A percentile compares a stretch with the other conserved stretches of the same genome.
These are phyloP conservation scores for Calocybe gambosa DNA, from an alignment of 1,284 basidiomycete species.

Conservation along the genomic window DNA sequence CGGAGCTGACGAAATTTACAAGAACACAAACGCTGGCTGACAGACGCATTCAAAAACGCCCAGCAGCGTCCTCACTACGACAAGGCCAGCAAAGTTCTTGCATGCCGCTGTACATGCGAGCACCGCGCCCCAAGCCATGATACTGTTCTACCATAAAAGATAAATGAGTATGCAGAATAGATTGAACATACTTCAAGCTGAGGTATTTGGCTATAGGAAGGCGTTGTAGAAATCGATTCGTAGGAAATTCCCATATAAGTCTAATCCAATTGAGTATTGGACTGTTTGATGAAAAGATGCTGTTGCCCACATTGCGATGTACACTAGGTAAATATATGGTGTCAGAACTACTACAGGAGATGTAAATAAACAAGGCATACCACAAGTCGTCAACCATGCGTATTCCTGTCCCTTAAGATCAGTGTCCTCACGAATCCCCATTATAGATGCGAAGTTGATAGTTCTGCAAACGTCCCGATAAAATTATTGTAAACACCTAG, in stretches of 20 bases:
- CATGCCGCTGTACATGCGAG: conserved; percentile 44
- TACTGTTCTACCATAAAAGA: conserved; percentile 21
- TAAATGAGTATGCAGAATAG: not conserved
- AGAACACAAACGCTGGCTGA: conserved; percentile 42
- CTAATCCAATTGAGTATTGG: conserved; percentile 17
- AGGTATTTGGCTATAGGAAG: conserved; percentile 45
- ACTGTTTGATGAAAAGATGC: not conserved
- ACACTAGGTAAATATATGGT: conserved; percentile 24
- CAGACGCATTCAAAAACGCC: conserved; percentile 47
- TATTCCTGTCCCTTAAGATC: conserved; percentile 44
- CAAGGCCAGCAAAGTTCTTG: conserved; percentile 39
- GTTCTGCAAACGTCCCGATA: conserved; percentile 25
- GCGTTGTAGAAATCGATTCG: conserved; percentile 41
- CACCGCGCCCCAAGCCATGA: conserved; percentile 42
- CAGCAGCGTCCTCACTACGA: conserved; percentile 42
- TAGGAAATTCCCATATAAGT: conserved; percentile 44
- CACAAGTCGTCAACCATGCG: conserved; percentile 45
- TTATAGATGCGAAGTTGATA: conserved; percentile 50
- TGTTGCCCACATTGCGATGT: conserved; percentile 34
- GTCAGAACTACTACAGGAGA: conserved; percentile 2
- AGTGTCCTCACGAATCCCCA: conserved; percentile 45
- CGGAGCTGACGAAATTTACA: conserved; percentile 20
- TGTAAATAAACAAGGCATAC: conserved; percentile 21
- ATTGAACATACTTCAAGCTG: conserved; percentile 32
- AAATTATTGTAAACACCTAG: not conserved